These are phyloP conservation scores for Adansonia grandidieri DNA, from an alignment of 441 rosid genomes.

Conservation along the genomic window DNA sequence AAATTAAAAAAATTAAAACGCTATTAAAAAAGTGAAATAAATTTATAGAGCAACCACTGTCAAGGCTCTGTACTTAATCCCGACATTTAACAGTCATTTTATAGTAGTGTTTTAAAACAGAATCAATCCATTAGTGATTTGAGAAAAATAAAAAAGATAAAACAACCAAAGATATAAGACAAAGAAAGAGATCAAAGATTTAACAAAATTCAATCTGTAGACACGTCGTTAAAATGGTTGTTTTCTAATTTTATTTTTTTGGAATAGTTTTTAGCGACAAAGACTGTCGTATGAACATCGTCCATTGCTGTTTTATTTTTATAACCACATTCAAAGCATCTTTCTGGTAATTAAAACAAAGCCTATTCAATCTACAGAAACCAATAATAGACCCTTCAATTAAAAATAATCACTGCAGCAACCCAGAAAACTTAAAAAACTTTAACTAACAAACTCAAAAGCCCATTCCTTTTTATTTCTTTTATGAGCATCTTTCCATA, in stretches of 20 bases:
- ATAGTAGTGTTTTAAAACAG: too few relatives aligned
- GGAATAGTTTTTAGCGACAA: slow-evolving; percentile 33
- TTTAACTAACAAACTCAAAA: not conserved
- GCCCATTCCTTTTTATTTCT: not conserved
- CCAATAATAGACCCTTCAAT: slow-evolving; percentile 48
- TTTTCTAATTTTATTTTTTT: not conserved
- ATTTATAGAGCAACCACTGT: too few relatives aligned
- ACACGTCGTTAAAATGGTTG: slow-evolving; percentile 44
- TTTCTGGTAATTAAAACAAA: slow-evolving; percentile 32
- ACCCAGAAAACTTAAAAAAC: not conserved
- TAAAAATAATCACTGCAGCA: slow-evolving; percentile 18
- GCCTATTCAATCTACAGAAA: slow-evolving; percentile 29
- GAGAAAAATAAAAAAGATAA: not conserved
- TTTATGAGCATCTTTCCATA: slow-evolving; percentile 49
- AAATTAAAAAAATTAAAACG: too few relatives aligned
- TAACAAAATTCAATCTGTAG: slow-evolving; percentile 16
- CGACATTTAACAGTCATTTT: too few relatives aligned
- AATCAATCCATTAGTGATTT: not conserved
- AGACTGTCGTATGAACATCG: slow-evolving; percentile 43
- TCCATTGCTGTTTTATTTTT: not conserved
- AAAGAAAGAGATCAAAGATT: not conserved
- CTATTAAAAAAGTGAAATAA: too few relatives aligned
- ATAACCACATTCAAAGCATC: slow-evolving; percentile 54
- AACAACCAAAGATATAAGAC: not conserved
- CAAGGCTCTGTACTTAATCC: too few relatives aligned